A percentile compares a stretch with the other conserved stretches of the same genome.
Evolutionary conservation across 1,139 yeast species (phyloP).

Genomic region (Scheffersomyces stambukii): DNA sequence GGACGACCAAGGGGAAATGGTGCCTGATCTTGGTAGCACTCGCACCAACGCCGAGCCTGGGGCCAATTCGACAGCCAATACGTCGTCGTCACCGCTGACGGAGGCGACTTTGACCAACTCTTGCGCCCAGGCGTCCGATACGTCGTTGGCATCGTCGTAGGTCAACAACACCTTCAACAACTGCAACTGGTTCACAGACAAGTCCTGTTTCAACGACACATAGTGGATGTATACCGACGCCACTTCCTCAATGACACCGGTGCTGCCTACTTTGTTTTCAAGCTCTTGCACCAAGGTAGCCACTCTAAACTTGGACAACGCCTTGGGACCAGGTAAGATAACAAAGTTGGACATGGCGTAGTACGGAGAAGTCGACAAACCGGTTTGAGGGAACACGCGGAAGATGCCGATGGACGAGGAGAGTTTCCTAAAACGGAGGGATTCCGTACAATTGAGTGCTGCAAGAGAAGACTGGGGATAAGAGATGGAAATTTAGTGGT

Average conservation of each 20-base stretch:
- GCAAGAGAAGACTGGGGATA: constrained; percentile 1
- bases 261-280: constrained; percentile 60
- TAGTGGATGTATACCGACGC: constrained; percentile 81
- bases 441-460: background rate
- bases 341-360: constrained; percentile 31
- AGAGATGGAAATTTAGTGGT: constrained; percentile 1
- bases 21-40: constrained; percentile 89
- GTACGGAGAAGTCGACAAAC: too few relatives aligned
- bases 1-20: constrained; percentile 98
- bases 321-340: constrained; percentile 84
- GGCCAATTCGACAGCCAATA: constrained; percentile 25
- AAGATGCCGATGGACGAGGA: background rate
- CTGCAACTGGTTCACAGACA: constrained; percentile 33
- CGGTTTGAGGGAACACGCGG: background rate
- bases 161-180: constrained; percentile 64
- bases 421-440: constrained; percentile 1
- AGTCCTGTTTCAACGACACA: constrained; percentile 49
- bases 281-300: constrained; percentile 67
- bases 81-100: constrained; percentile 23
- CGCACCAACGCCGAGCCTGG: constrained; percentile 61
- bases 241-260: constrained; percentile 60
- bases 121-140: constrained; percentile 43
- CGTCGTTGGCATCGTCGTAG: constrained; percentile 69
- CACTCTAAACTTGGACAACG: constrained; percentile 83
- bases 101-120: constrained; percentile 35